Conservation (phyloP, 2,329 filamentous ascomycete genomes). For the Colletotrichum cuscutae region DNA sequence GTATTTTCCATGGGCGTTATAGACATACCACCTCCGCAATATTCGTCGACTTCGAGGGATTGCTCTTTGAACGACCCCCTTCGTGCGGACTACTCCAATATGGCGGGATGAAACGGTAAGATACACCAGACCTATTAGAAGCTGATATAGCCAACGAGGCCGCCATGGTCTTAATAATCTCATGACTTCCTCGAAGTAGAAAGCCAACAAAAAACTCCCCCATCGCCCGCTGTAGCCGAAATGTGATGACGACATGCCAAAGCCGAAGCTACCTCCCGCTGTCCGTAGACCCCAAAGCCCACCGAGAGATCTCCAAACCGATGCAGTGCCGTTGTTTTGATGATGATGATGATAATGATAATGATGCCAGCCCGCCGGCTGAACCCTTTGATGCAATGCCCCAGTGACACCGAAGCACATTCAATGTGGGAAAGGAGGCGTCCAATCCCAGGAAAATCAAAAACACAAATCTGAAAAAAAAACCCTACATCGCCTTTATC, state of each 20-base stretch:
- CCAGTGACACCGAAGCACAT: slow-evolving; percentile 19
- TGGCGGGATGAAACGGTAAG: background rate
- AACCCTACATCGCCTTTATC: background rate
- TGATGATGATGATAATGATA: slow-evolving; percentile 17
- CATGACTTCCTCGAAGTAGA: slow-evolving; percentile 6
- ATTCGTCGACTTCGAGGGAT: background rate
- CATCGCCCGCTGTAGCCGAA: slow-evolving; percentile 21
- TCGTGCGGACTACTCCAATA: background rate
- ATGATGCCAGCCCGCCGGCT: slow-evolving; percentile 21
- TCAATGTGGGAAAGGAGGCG: slow-evolving; percentile 11
- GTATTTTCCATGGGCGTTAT: background rate
- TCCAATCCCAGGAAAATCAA: slow-evolving; percentile 14
- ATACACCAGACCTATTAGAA: background rate
- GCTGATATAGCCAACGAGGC: slow-evolving; percentile 1
- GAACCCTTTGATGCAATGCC: slow-evolving; percentile 23
- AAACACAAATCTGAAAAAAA: background rate
- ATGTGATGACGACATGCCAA: background rate
- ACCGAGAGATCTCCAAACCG: background rate
- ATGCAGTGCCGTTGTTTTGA: slow-evolving; percentile 20
- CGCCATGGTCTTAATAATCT: slow-evolving; percentile 14
- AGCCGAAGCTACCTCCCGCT: slow-evolving; percentile 6
- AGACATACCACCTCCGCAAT: background rate
- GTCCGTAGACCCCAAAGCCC: background rate
- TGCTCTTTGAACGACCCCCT: background rate
- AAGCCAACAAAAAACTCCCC: slow-evolving; percentile 14